Evolutionary conservation across 2,329 filamentous ascomycete species (phyloP), one percentile per base, ranked within the genome.

Genomic region (Cordyceps javanica): DNA sequence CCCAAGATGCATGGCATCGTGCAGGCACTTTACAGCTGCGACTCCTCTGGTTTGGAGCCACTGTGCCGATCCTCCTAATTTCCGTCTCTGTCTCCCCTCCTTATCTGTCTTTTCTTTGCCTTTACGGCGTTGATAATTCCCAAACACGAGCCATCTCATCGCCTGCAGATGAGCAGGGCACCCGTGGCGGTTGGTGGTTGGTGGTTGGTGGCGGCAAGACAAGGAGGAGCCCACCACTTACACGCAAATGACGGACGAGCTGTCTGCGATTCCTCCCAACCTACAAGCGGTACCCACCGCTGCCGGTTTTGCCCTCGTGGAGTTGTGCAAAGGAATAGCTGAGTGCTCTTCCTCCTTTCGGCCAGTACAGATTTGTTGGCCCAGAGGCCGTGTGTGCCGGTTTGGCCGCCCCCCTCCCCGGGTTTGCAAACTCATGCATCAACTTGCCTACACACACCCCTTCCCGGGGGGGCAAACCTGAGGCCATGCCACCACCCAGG

Each of bases 11-110:
- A 52, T 42, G 38, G 50, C 52, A 36, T 55, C 41, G 19, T 30
- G n/a, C 9, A 3, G 38, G 53, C 41, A 21, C 38, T 32, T n/a
- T 25, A 13, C 44, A 52, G 48, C 55, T 58, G 48, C 48, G 48
- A 58, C 55, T 58, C 16, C 11, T 58, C 55, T 38, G 36, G 55
- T 58, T 58, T 58, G 48, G 48, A 38, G 32, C 39, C 46, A 39
- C 39, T 25, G 21, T 25, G 32, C 48, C 16, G 49, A 52, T 58
- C 55, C 55, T 46, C 39, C n/a, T 9, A 41, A 56, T 44, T 19
- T 49, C 39, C 16, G 13, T 36, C 5, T 8, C 26, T 32, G 16
- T 32, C 3, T 23, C n/a, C n/a, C 16, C 19, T 36, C 5, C 11
- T 19, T 32, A 21, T 32, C 3, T 23, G 21, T 19, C 25, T 5